phyloP scores from a whole-genome alignment of 2,329 filamentous ascomycete genomes.

The Rhynchosporium agropyri region DNA sequence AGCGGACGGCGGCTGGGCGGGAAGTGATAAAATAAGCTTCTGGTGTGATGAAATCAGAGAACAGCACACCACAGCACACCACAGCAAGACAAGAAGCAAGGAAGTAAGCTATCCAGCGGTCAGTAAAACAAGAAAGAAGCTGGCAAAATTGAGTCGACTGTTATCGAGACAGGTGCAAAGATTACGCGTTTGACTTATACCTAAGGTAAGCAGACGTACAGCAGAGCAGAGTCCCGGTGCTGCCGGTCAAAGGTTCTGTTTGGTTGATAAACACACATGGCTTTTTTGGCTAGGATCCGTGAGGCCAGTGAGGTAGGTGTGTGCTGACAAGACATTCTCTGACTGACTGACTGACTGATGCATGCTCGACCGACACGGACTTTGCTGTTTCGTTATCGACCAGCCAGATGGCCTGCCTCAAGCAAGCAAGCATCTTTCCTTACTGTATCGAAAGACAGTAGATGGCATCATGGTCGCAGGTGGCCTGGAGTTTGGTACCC shows the following conservation, averaged over 20 bases:
- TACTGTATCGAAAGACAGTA: conserved; percentile 12
- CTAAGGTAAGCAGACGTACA: neutral
- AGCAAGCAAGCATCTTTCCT: neutral
- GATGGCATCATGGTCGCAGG: conserved; percentile 13
- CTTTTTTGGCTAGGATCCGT: neutral
- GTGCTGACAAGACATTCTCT: conserved; percentile 1
- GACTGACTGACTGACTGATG: conserved; percentile 4
- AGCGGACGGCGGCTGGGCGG: neutral
- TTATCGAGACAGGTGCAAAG: neutral
- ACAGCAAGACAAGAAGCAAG: too few relatives aligned
- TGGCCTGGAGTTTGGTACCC: neutral
- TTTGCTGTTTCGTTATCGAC: neutral
- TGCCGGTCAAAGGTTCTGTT: conserved; percentile 11
- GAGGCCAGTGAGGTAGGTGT: neutral
- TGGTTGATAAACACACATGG: neutral
- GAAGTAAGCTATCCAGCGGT: neutral
- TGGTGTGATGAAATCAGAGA: conserved; percentile 1
- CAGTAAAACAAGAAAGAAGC: neutral
- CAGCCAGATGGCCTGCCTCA: conserved; percentile 5
- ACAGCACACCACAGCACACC: neutral
- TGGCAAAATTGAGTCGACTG: neutral
- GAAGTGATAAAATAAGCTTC: neutral
- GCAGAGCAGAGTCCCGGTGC: conserved; percentile 6
- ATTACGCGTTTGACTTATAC: conserved; percentile 6
- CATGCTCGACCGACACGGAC: neutral